Evolutionary conservation across 179 eudicot species (phyloP).

Genomic region (Vitellaria paradoxa): DNA sequence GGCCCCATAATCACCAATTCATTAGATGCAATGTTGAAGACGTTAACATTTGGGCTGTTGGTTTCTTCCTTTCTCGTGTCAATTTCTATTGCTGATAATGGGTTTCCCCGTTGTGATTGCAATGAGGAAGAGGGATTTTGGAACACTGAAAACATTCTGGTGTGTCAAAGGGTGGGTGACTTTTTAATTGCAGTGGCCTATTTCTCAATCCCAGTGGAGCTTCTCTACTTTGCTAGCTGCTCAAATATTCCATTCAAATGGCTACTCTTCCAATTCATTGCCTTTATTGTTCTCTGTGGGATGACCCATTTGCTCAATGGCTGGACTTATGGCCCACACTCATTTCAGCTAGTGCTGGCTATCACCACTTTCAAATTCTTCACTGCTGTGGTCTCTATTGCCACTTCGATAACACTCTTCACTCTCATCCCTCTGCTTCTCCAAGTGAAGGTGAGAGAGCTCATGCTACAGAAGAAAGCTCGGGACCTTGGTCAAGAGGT

Average conservation of each 20-base stretch:
- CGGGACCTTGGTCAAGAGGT: slow-evolving; percentile 83
- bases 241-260: slow-evolving; percentile 87
- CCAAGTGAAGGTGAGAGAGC: slow-evolving; percentile 73
- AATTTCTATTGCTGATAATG: slow-evolving; percentile 36
- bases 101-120: slow-evolving; percentile 54
- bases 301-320: slow-evolving; percentile 83
- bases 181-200: slow-evolving; percentile 84
- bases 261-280: slow-evolving; percentile 76
- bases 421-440: slow-evolving; percentile 73
- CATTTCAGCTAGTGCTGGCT: slow-evolving; percentile 62
- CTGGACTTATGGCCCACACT: slow-evolving; percentile 77
- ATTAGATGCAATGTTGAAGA: slow-evolving; percentile 43
- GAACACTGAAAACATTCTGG: slow-evolving; percentile 60
- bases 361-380: slow-evolving; percentile 73
- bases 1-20: background rate
- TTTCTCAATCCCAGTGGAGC: slow-evolving; percentile 81
- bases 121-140: slow-evolving; percentile 64
- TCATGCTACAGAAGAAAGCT: slow-evolving; percentile 65
- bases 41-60: slow-evolving; percentile 31
- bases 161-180: slow-evolving; percentile 68
- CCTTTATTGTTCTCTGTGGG: slow-evolving; percentile 91
- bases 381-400: slow-evolving; percentile 84
- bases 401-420: slow-evolving; percentile 83
- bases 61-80: slow-evolving; percentile 34
- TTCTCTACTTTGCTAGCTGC: slow-evolving; percentile 75